A percentile compares a stretch with the other conserved stretches of the same genome.
These are phyloP conservation scores for Prunus campanulata DNA, from an alignment of 306 rosid species.

Conservation along the genomic window DNA sequence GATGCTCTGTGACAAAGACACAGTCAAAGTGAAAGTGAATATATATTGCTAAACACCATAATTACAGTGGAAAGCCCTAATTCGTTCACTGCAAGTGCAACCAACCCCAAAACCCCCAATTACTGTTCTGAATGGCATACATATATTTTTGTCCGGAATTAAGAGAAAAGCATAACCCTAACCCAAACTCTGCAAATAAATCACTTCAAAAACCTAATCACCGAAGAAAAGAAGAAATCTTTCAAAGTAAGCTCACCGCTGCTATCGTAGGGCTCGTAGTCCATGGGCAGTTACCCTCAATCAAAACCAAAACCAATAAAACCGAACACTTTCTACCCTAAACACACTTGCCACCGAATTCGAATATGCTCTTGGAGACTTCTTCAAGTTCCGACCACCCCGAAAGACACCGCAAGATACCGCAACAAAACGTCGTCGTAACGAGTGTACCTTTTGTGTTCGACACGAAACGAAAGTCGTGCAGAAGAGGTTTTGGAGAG, in stretches of 20 bases:
- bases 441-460: neutral
- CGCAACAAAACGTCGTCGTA: neutral
- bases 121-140: conserved; percentile 1
- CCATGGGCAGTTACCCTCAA: conserved; percentile 66
- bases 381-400: neutral
- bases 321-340: neutral
- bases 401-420: neutral
- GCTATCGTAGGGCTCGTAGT: conserved; percentile 91
- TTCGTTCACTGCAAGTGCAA: neutral
- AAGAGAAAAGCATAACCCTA: conserved; percentile 26
- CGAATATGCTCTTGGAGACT: neutral
- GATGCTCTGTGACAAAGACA: neutral
- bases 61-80: conserved; percentile 2
- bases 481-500: neutral
- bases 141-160: neutral
- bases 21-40: neutral
- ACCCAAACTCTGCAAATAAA: conserved; percentile 18
- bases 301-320: neutral
- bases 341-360: neutral
- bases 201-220: conserved; percentile 20
- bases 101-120: conserved; percentile 5
- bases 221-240: conserved; percentile 4
- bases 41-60: neutral
- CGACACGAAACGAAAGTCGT: neutral
- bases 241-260: conserved; percentile 59